Evolutionary conservation across 2,329 filamentous ascomycete species (phyloP).

Genomic region (Tolypocladium inflatum): DNA sequence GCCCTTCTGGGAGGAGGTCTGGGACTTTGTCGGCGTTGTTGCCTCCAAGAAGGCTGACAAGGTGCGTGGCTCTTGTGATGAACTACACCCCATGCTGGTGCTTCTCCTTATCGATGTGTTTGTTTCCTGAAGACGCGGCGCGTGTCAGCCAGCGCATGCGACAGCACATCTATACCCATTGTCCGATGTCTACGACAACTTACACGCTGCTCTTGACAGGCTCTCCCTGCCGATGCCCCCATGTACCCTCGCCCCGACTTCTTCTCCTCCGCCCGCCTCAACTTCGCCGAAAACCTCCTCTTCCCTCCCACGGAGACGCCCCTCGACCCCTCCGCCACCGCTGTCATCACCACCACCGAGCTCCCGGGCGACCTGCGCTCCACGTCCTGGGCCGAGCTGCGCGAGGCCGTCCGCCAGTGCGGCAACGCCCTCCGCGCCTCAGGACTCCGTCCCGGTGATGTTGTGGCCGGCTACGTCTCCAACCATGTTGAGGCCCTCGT

Average conservation of each 20-base stretch:
- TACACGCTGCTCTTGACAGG: slow-evolving; percentile 31
- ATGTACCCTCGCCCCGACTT: slow-evolving; percentile 87
- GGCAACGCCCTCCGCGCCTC: slow-evolving; percentile 58
- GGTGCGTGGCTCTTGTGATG: slow-evolving; percentile 27
- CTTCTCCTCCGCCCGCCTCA: slow-evolving; percentile 70
- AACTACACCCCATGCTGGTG: not conserved
- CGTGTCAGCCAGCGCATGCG: not conserved
- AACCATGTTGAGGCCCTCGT: slow-evolving; percentile 85
- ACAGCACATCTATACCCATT: not conserved
- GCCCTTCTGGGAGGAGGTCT: slow-evolving; percentile 76
- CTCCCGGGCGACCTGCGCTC: slow-evolving; percentile 44
- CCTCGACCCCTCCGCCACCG: slow-evolving; percentile 47
- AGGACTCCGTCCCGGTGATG: slow-evolving; percentile 47
- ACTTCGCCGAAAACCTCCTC: slow-evolving; percentile 92
- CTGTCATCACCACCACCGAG: slow-evolving; percentile 78
- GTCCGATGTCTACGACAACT: not conserved
- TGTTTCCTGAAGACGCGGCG: not conserved
- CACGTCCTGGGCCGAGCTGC: slow-evolving; percentile 68
- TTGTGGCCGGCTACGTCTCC: slow-evolving; percentile 69
- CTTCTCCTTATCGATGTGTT: not conserved
- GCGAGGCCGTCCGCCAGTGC: slow-evolving; percentile 67
- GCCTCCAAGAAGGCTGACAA: slow-evolving; percentile 53
- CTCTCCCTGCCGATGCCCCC: slow-evolving; percentile 53
- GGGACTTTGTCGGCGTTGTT: slow-evolving; percentile 71
- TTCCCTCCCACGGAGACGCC: slow-evolving; percentile 48